Conservation (phyloP, 2,329 filamentous ascomycete species). For the Mycosphaerella sp. region DNA sequence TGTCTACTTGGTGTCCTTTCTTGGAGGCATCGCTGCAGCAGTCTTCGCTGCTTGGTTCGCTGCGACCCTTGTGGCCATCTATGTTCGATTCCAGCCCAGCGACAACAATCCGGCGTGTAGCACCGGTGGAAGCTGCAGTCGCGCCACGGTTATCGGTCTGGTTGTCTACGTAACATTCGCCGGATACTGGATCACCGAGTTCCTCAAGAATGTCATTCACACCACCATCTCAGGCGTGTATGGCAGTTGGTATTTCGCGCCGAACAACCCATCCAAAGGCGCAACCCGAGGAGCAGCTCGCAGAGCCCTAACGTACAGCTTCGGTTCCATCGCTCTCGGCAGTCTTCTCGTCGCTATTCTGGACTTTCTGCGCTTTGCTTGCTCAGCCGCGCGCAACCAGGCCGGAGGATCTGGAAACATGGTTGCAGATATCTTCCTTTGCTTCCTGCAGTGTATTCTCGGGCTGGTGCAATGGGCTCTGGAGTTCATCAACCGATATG, state of each 20-base stretch:
- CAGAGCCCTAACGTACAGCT: slow-evolving; percentile 80
- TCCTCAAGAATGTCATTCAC: slow-evolving; percentile 89
- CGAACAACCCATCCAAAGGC: slow-evolving; percentile 62
- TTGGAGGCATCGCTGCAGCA: slow-evolving; percentile 71
- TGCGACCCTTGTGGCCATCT: slow-evolving; percentile 78
- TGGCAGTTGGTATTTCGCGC: slow-evolving; percentile 86
- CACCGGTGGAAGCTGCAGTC: slow-evolving; percentile 55
- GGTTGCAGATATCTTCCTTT: slow-evolving; percentile 61
- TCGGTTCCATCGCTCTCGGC: slow-evolving; percentile 83
- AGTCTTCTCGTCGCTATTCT: slow-evolving; percentile 82
- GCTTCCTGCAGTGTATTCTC: slow-evolving; percentile 70
- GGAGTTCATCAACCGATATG: slow-evolving; percentile 66
- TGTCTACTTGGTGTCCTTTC: slow-evolving; percentile 76
- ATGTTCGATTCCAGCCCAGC: slow-evolving; percentile 70
- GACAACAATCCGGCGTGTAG: slow-evolving; percentile 51
- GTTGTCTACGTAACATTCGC: slow-evolving; percentile 85
- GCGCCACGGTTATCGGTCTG: slow-evolving; percentile 73
- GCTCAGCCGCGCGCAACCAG: slow-evolving; percentile 66
- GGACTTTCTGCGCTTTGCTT: slow-evolving; percentile 74
- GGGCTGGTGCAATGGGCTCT: slow-evolving; percentile 76
- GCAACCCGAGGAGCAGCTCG: slow-evolving; percentile 78
- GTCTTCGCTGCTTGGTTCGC: slow-evolving; percentile 80
- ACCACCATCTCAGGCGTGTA: slow-evolving; percentile 83
- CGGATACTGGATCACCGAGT: slow-evolving; percentile 90
- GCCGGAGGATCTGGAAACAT: slow-evolving; percentile 63